Percentiles rank a stretch among this genome's conserved stretches.
These are phyloP conservation scores for Lathyrus sativus DNA, from an alignment of 306 rosid genomes.

Conservation along the genomic window DNA sequence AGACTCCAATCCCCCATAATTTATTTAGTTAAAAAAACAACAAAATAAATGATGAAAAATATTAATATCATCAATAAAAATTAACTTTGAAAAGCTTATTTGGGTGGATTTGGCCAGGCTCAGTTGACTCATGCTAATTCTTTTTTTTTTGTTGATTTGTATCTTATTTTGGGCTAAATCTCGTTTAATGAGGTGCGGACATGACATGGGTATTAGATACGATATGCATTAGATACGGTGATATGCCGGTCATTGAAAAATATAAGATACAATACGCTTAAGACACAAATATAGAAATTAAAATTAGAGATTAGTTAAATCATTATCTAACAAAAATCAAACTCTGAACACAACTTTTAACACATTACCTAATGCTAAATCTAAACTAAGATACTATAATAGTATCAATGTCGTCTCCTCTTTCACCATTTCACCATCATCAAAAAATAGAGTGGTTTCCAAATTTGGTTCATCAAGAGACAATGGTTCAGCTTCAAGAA, in stretches of 20 bases:
- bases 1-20: too few relatives aligned
- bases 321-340: not conserved
- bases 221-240: not conserved
- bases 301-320: too few relatives aligned
- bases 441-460: not conserved
- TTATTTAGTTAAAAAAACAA: not conserved
- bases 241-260: not conserved
- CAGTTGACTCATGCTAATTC: not conserved
- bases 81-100: not conserved
- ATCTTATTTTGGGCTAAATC: not conserved
- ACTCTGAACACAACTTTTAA: not conserved
- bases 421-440: not conserved
- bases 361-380: not conserved
- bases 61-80: slow-evolving; percentile 1
- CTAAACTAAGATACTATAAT: not conserved
- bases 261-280: not conserved
- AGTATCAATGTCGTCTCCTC: not conserved
- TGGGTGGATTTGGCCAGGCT: not conserved
- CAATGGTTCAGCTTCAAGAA: not conserved
- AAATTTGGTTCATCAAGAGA: not conserved
- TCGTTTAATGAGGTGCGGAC: not conserved
- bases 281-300: too few relatives aligned
- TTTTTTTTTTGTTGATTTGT: not conserved
- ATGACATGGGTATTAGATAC: not conserved
- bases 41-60: not conserved